Evolutionary conservation across 1,139 yeast species (phyloP).

Genomic region (Pichia sp.): DNA sequence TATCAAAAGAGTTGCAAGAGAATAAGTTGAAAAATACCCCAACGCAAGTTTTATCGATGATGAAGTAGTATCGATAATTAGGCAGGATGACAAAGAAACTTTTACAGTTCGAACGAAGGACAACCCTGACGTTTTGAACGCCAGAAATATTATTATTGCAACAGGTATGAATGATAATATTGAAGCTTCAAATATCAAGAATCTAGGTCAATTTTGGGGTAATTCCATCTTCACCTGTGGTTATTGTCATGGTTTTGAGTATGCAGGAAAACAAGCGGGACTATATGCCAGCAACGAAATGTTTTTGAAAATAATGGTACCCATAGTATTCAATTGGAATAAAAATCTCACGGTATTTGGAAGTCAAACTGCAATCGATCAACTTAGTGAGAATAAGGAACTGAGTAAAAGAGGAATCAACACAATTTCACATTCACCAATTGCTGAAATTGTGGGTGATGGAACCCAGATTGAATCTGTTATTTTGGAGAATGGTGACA

Average conservation of each 20-base stretch:
- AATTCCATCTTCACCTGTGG: not conserved
- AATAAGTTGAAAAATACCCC: not conserved
- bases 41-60: not conserved
- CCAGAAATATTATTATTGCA: not conserved
- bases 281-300: not conserved
- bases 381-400: not conserved
- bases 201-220: not conserved
- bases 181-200: not conserved
- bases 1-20: not conserved
- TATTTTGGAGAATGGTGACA: not conserved
- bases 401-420: not conserved
- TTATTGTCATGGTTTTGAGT: not conserved
- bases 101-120: not conserved
- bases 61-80: not conserved
- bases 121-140: not conserved
- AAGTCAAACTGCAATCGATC: not conserved
- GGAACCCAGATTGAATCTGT: not conserved
- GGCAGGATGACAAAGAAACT: not conserved
- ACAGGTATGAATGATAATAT: not conserved
- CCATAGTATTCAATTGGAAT: not conserved
- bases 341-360: not conserved
- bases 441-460: not conserved
- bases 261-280: not conserved
- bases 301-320: not conserved
- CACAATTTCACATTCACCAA: not conserved